Evolutionary conservation across 1,284 basidiomycete genomes (phyloP).

Genomic region (Veloboletus limbatus): DNA sequence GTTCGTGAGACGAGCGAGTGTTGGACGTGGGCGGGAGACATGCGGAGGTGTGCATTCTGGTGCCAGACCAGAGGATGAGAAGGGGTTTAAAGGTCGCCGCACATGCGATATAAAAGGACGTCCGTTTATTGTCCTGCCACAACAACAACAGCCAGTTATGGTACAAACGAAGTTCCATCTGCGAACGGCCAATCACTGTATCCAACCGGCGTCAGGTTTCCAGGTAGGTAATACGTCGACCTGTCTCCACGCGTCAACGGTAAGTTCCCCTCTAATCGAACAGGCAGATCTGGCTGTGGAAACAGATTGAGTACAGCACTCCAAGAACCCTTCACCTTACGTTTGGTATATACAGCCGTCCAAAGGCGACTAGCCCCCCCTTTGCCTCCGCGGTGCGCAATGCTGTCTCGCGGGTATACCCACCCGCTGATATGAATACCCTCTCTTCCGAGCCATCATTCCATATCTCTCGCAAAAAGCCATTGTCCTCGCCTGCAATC

Average conservation of each 20-base stretch:
- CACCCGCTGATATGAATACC: slow-evolving; percentile 49
- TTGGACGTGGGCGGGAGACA: slow-evolving; percentile 64
- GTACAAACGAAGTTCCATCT: neutral
- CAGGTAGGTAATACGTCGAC: neutral
- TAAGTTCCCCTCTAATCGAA: too few relatives aligned
- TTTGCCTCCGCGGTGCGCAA: slow-evolving; percentile 16
- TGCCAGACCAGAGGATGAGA: slow-evolving; percentile 21
- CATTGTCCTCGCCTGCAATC: neutral
- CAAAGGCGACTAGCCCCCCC: slow-evolving; percentile 42
- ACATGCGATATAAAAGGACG: too few relatives aligned
- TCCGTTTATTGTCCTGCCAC: too few relatives aligned
- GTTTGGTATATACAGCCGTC: slow-evolving; percentile 33
- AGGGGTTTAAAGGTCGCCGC: too few relatives aligned
- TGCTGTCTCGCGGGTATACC: slow-evolving; percentile 14
- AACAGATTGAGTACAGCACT: too few relatives aligned
- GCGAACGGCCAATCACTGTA: slow-evolving; percentile 3
- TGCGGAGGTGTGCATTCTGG: slow-evolving; percentile 16
- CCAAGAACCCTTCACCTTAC: too few relatives aligned
- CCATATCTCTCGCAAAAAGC: slow-evolving; percentile 35
- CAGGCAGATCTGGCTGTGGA: slow-evolving; percentile 1
- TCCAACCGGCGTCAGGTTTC: slow-evolving; percentile 2
- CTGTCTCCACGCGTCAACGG: neutral
- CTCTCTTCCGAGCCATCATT: too few relatives aligned
- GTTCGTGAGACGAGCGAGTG: slow-evolving; percentile 49
- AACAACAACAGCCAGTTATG: too few relatives aligned